These are phyloP conservation scores for Torrubiellomyces zombiae DNA, from an alignment of 2,329 filamentous ascomycete genomes.

Conservation along the genomic window DNA sequence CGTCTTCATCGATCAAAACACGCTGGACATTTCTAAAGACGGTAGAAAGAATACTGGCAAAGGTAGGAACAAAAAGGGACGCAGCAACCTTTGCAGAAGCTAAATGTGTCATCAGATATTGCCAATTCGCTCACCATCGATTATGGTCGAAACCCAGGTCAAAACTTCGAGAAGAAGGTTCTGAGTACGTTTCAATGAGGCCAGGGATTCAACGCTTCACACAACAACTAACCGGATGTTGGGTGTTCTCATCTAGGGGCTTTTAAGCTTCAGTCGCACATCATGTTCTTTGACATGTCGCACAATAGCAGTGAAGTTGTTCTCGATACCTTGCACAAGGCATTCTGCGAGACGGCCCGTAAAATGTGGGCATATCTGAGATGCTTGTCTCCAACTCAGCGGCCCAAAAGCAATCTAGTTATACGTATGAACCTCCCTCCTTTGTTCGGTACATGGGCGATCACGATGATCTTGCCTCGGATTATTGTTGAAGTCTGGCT, in stretches of 20 bases:
- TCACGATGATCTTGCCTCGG: not conserved
- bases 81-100: too few relatives aligned
- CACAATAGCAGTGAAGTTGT: constrained; percentile 59
- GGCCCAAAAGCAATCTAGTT: constrained; percentile 42
- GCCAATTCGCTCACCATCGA: constrained; percentile 69
- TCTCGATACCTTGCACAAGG: constrained; percentile 56
- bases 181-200: constrained; percentile 32
- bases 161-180: constrained; percentile 64
- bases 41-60: constrained; percentile 12
- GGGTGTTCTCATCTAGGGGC: constrained; percentile 32
- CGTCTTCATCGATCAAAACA: constrained; percentile 54
- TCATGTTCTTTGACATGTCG: constrained; percentile 66
- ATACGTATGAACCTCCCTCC: constrained; percentile 30
- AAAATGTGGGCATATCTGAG: constrained; percentile 51
- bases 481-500: too few relatives aligned
- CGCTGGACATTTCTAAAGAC: constrained; percentile 60
- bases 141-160: constrained; percentile 52
- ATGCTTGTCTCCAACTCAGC: constrained; percentile 38
- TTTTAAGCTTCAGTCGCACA: constrained; percentile 73
- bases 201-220: too few relatives aligned
- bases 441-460: not conserved
- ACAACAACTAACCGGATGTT: too few relatives aligned
- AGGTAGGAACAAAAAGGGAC: too few relatives aligned
- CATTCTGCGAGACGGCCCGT: constrained; percentile 61
- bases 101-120: constrained; percentile 19